Evolutionary conservation across 345 rosid genomes (phyloP), one percentile per base, ranked within the genome.

Genomic region (Hibiscus trionum): DNA sequence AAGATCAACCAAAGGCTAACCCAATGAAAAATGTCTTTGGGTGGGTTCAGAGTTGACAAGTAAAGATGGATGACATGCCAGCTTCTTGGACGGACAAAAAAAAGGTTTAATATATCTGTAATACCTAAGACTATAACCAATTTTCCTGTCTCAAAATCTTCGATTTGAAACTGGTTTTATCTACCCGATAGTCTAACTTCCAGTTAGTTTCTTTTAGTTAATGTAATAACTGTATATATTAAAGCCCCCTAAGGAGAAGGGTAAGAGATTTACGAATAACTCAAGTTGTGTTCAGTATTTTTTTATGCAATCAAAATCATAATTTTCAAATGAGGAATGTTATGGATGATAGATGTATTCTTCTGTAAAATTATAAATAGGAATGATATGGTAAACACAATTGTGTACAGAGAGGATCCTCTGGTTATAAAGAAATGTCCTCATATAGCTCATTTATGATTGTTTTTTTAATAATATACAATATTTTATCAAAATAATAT

Each of bases 1-100:
- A 75, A 60, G 31, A 71, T 77, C 70, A 21, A 10, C 81, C 65
- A 70, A 74, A 21, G 4, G 24, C 26, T 17, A 58, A 24, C 15
- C 61, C 62, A 11, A 58, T 11, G 6, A 1, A 58, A 27, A 58
- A 58, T 58, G 33, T 26, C 15, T 52, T 24, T 24, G 60, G 11
- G 17, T 19, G 14, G 24, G 21, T 70, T 35, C 62, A 21, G 1
- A 55, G 14, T 50, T 50, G 55, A 50, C n/a, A 50, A 49, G 63
- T 12, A 55, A 70, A 55, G 63, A 35, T 35, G 63, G 52, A 71
- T 59, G 29, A 4, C 0, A 55, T 19, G 29, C 16, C 0, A 59
- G 66, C 26, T 66, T 66, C 35, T 39, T 10, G 60, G 27, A 68
- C 26, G 10, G 58, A 7, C 7, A 47, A 26, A 5, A 27, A 7